Base-by-base conservation (phyloP, 1,284 basidiomycete species). In the Ceratobasidium theobromae region DNA sequence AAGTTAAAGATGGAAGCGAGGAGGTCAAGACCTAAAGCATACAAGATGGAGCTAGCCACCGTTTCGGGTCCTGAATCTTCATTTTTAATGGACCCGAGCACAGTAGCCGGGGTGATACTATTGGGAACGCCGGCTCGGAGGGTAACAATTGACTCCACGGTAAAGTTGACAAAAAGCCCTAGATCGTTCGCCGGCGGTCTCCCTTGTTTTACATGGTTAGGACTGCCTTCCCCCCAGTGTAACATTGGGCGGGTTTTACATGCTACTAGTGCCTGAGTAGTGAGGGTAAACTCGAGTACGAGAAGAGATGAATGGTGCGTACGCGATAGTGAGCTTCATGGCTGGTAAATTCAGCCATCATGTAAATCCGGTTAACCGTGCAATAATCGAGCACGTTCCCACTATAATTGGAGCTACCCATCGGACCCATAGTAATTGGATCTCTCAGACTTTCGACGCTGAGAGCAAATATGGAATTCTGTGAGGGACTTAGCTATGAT, bases 371-470 rank as follows among this genome's bases (percentile, higher is more conserved):
- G 45, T 48, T 49, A 21, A 60, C 57, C 21, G 43, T 43, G 45
- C 57, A 60, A 45, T 45, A 48, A 38, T 60, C 57, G 57, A 60
- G 57, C 4, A 32, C 45, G 27, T 60, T 32, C 14, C 57, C 57
- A 25, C 57, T 60, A n/a, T 49, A 49, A n/a, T 60, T 60, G 12
- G 57, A 43, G 32, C 57, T 49, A 2, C 57, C 57, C n/a, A 60
- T 43, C 25, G 57, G 57, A 12, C 43, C 57, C 23, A 21, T 38
- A 16, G 28, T 60, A 12, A 28, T 25, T 14, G 57, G 57, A 21
- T 60, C 57, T 25, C 57, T 43, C 3, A 60, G 43, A 23, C 57
- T 60, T 23, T 60, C 43, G 1, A 33, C 45, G 30, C 27, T 49
- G 8, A 60, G 45, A 9, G 55, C 41, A 21, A 58, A 58, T 11